A percentile compares a stretch with the other conserved stretches of the same genome.
Evolutionary conservation across 2,329 filamentous ascomycete genomes (phyloP).

Genomic region (Colletotrichum karsti): DNA sequence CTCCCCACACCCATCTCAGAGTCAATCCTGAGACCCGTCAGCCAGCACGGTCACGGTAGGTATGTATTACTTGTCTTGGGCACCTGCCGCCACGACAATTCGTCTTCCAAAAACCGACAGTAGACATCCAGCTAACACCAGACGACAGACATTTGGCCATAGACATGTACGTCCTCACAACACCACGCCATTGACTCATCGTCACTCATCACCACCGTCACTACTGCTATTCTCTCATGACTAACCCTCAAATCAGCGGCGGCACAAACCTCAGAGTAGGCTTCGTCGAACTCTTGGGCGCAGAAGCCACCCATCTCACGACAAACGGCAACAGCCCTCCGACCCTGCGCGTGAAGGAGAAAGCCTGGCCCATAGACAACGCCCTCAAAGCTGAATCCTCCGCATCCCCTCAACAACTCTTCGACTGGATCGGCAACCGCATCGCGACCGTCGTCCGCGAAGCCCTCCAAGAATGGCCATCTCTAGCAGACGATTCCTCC

Average conservation of each 20-base stretch:
- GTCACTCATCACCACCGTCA: not conserved
- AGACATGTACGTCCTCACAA: conserved; percentile 64
- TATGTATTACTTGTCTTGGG: conserved; percentile 42
- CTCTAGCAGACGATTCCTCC: conserved; percentile 50
- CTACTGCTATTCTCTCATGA: not conserved
- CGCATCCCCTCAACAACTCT: conserved; percentile 72
- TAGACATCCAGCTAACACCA: conserved; percentile 29
- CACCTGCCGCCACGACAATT: not conserved
- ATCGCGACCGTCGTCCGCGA: conserved; percentile 77
- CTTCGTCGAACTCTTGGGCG: conserved; percentile 66
- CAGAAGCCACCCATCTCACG: conserved; percentile 33
- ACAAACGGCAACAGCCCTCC: conserved; percentile 41
- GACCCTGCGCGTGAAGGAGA: conserved; percentile 70
- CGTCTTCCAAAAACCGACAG: too few species aligned
- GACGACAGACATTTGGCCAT: conserved; percentile 64
- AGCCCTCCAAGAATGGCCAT: conserved; percentile 52
- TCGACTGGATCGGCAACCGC: conserved; percentile 82
- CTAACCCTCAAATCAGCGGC: conserved; percentile 54
- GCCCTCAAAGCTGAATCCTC: conserved; percentile 73
- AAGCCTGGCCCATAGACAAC: conserved; percentile 78
- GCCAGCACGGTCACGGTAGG: conserved; percentile 54
- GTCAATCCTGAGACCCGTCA: conserved; percentile 60
- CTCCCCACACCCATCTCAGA: conserved; percentile 69
- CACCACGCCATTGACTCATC: not conserved
- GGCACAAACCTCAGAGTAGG: conserved; percentile 75